Conservation (phyloP, 306 rosid genomes). For the Inga oerstediana region DNA sequence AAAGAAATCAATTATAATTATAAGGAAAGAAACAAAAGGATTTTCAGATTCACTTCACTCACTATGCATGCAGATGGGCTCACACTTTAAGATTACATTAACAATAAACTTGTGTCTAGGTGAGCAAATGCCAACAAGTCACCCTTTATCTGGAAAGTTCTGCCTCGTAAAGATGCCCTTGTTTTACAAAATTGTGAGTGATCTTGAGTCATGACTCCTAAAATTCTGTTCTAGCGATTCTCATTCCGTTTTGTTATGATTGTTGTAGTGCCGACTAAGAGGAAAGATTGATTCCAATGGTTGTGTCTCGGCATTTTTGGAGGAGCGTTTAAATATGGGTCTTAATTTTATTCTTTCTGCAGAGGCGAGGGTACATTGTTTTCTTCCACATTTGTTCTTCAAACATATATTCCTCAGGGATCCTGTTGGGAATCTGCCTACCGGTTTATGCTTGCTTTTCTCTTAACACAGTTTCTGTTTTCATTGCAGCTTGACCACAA, state of each 20-base stretch:
- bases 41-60: neutral
- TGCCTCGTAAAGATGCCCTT: neutral
- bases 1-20: neutral
- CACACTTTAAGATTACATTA: neutral
- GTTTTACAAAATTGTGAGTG: neutral
- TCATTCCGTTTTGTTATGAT: constrained; percentile 32
- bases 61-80: neutral
- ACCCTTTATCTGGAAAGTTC: neutral
- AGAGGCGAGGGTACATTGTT: constrained; percentile 41
- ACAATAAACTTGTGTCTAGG: neutral
- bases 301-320: constrained; percentile 64
- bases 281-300: constrained; percentile 23
- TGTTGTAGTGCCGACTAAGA: constrained; percentile 10
- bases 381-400: neutral
- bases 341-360: constrained; percentile 60
- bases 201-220: neutral
- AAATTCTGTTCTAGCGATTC: neutral
- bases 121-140: neutral
- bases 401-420: neutral
- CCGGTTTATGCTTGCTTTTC: neutral
- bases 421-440: neutral
- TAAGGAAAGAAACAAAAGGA: neutral
- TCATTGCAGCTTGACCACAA: constrained; percentile 81
- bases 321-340: constrained; percentile 78
- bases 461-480: constrained; percentile 27